A percentile compares a stretch with the other conserved stretches of the same genome.
Evolutionary conservation across 1,284 basidiomycete species (phyloP).

Genomic region (Ceratobasidium sp.): DNA sequence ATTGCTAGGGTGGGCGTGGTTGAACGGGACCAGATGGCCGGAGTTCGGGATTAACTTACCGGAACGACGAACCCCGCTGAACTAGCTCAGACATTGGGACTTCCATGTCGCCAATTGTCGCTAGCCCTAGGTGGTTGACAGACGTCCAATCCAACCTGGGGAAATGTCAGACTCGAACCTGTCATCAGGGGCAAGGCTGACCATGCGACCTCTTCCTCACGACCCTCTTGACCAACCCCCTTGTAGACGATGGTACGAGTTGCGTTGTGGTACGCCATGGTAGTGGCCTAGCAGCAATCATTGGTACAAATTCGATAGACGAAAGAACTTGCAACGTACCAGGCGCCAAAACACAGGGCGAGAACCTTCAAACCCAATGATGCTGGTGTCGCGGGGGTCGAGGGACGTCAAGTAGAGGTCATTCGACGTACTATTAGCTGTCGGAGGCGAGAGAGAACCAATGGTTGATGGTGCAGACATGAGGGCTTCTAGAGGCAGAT

Average conservation of each 20-base stretch:
- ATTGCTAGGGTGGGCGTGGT: neutral
- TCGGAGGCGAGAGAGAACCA: neutral
- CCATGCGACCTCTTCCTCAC: conserved; percentile 36
- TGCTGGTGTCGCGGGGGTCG: conserved; percentile 66
- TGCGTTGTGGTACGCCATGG: conserved; percentile 35
- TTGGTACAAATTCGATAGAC: neutral
- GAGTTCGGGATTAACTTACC: conserved; percentile 51
- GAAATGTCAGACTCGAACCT: neutral
- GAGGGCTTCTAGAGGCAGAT: neutral
- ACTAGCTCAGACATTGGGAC: conserved; percentile 69
- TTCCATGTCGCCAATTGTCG: conserved; percentile 60
- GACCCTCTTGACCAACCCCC: conserved; percentile 5
- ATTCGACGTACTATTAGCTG: conserved; percentile 44
- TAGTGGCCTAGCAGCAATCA: conserved; percentile 17
- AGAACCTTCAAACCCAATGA: conserved; percentile 68
- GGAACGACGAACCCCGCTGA: conserved; percentile 56
- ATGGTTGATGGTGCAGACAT: neutral
- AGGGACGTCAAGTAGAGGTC: conserved; percentile 67
- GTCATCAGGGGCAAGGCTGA: neutral
- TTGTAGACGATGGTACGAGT: conserved; percentile 28
- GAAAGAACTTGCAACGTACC: neutral
- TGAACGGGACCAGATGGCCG: neutral
- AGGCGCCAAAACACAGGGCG: conserved; percentile 60
- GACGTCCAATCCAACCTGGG: conserved; percentile 61
- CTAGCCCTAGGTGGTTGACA: conserved; percentile 61